A percentile compares a stretch with the other conserved stretches of the same genome.
Conservation (phyloP, 208 protist species). For the Trypanosomatidae sp. region DNA sequence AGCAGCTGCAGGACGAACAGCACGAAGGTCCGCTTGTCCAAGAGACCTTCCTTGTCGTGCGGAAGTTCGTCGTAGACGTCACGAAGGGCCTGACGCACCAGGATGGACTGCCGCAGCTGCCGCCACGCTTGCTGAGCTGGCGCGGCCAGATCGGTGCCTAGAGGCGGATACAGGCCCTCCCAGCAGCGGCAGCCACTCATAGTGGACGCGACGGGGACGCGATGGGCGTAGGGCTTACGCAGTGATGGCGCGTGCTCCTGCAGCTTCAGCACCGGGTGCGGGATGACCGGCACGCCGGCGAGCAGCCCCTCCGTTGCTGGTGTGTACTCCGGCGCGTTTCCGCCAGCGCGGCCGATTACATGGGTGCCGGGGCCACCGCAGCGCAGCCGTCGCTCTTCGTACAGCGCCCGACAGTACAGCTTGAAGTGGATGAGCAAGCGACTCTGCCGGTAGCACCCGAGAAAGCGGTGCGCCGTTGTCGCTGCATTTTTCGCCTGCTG, state of each 20-base stretch:
- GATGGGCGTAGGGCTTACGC: constrained; percentile 12
- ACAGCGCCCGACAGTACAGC: constrained; percentile 70
- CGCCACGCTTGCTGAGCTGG: constrained; percentile 15
- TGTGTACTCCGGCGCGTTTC: constrained; percentile 6
- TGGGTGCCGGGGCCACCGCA: constrained; percentile 14
- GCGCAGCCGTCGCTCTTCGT: constrained; percentile 58
- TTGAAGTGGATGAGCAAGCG: constrained; percentile 81
- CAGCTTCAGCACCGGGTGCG: constrained; percentile 54
- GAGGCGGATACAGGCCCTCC: constrained; percentile 58
- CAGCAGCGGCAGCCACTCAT: constrained; percentile 48
- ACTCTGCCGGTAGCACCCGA: constrained; percentile 84
- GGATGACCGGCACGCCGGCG: constrained; percentile 46
- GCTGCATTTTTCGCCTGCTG: neutral
- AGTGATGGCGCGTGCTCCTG: constrained; percentile 38
- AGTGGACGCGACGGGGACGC: constrained; percentile 32
- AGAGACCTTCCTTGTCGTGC: constrained; percentile 43
- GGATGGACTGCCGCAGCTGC: constrained; percentile 23
- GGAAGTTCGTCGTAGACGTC: constrained; percentile 72
- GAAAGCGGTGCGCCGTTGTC: constrained; percentile 9
- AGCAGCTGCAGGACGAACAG: constrained; percentile 80
- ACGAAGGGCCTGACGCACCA: constrained; percentile 56
- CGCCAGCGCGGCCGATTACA: constrained; percentile 9
- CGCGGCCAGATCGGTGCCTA: constrained; percentile 29
- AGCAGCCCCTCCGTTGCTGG: constrained; percentile 10
- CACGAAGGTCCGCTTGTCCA: constrained; percentile 67